phyloP scores from a whole-genome alignment of 192 early-diverging fungal species.

The Chytriomyces confervae region DNA sequence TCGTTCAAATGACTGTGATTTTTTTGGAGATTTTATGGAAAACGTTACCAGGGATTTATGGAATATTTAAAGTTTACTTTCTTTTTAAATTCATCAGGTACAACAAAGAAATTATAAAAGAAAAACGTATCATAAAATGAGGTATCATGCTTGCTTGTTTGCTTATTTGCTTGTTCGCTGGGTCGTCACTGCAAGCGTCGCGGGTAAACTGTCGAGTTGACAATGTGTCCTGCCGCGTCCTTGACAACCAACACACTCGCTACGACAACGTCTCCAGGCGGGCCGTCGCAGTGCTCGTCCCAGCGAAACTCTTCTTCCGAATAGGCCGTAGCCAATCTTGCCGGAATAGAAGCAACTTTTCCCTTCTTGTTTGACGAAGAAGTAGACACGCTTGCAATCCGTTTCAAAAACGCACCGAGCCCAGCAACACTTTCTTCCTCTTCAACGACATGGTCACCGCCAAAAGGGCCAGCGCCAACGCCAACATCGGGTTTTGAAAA shows the following conservation, averaged over 20 bases:
- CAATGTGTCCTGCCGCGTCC: constrained; percentile 18
- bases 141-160: too few species aligned
- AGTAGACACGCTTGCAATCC: not conserved
- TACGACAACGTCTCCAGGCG: constrained; percentile 21
- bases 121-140: not conserved
- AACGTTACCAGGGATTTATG: too few species aligned
- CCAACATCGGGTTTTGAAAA: not conserved
- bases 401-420: constrained; percentile 3
- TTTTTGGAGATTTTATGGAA: too few species aligned
- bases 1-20: too few species aligned
- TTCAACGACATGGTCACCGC: constrained; percentile 14
- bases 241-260: constrained; percentile 24
- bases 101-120: not conserved
- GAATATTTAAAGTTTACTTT: too few species aligned
- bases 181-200: not conserved
- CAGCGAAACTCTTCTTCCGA: constrained; percentile 24
- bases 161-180: not conserved
- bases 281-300: constrained; percentile 2
- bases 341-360: too few species aligned
- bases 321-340: too few species aligned
- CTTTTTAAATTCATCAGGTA: too few species aligned
- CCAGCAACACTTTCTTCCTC: constrained; percentile 6
- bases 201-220: constrained; percentile 30
- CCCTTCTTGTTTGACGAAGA: too few species aligned
- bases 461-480: constrained; percentile 27